These are phyloP conservation scores for Pyrenula aspistea DNA, from an alignment of 495 filamentous ascomycete species.

Conservation along the genomic window DNA sequence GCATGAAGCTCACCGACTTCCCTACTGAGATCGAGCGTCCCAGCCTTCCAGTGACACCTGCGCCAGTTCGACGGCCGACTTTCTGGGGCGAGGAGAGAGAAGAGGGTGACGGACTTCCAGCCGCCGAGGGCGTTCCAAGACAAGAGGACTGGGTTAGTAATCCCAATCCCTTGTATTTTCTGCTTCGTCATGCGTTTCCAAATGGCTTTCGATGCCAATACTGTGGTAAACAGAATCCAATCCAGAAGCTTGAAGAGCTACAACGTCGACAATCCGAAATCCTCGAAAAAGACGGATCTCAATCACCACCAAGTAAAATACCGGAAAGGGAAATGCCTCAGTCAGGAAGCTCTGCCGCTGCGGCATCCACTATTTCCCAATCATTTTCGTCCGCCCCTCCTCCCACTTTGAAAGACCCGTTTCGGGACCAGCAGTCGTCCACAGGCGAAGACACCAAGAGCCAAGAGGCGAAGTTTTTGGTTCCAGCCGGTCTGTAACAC, in stretches of 20 bases:
- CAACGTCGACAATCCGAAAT: slow-evolving; percentile 48
- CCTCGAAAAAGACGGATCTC: slow-evolving; percentile 26
- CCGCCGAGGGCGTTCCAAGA: slow-evolving; percentile 67
- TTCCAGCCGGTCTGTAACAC: no score
- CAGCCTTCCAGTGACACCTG: slow-evolving; percentile 83
- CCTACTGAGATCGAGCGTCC: slow-evolving; percentile 73
- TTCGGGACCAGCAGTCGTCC: neutral
- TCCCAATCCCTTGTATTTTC: slow-evolving; percentile 39
- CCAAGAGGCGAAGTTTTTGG: no score
- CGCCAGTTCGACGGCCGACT: slow-evolving; percentile 49
- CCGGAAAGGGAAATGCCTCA: neutral
- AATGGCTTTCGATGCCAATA: slow-evolving; percentile 4
- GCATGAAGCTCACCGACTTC: slow-evolving; percentile 70
- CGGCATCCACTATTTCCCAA: neutral
- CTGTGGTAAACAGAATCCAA: slow-evolving; percentile 47
- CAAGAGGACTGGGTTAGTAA: slow-evolving; percentile 86
- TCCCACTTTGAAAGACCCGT: neutral
- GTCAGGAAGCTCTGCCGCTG: neutral
- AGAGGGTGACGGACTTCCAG: slow-evolving; percentile 45
- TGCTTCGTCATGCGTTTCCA: slow-evolving; percentile 25
- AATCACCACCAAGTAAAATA: slow-evolving; percentile 5
- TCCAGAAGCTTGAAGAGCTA: slow-evolving; percentile 55
- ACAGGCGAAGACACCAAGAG: neutral
- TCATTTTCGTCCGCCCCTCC: neutral
- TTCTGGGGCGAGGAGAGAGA: slow-evolving; percentile 42